A percentile compares a stretch with the other conserved stretches of the same genome.
phyloP scores from a whole-genome alignment of 257 asterid genomes.

The Solanum paucissectum region DNA sequence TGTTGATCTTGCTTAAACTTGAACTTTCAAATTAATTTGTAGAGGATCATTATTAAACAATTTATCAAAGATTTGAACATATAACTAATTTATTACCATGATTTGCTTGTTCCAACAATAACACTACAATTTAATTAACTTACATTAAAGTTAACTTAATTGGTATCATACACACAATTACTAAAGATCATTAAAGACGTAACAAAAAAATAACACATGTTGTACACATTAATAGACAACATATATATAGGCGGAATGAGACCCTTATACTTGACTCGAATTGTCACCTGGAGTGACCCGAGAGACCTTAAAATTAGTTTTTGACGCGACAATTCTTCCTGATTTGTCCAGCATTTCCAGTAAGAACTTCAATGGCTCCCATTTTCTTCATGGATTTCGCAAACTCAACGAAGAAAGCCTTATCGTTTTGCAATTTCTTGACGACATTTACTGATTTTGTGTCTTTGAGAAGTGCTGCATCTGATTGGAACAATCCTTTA shows the following conservation, averaged over 20 bases:
- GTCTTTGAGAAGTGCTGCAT: slow-evolving; percentile 38
- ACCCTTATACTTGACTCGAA: too few relatives aligned
- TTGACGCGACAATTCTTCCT: slow-evolving; percentile 30
- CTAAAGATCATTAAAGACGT: not conserved
- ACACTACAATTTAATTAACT: not conserved
- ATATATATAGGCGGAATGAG: not conserved
- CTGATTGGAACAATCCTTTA: slow-evolving; percentile 38
- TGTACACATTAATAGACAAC: not conserved
- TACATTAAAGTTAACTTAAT: not conserved
- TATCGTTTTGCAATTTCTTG: not conserved
- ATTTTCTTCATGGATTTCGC: slow-evolving; percentile 38
- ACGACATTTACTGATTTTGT: slow-evolving; percentile 8
- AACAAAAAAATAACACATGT: not conserved
- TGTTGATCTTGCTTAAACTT: not conserved
- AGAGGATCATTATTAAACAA: not conserved
- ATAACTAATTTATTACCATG: not conserved
- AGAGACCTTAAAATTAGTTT: not conserved
- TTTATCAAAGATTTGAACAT: not conserved
- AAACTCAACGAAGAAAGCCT: slow-evolving; percentile 17
- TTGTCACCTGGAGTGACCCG: too few relatives aligned
- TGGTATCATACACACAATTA: not conserved
- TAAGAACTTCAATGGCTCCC: slow-evolving; percentile 39
- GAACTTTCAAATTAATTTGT: not conserved
- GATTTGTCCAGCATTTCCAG: slow-evolving; percentile 30
- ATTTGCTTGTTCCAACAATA: not conserved